Percentiles rank a stretch among this genome's conserved stretches.
These are phyloP conservation scores for Pisolithus albus DNA, from an alignment of 768 basidiomycete genomes.

Conservation along the genomic window DNA sequence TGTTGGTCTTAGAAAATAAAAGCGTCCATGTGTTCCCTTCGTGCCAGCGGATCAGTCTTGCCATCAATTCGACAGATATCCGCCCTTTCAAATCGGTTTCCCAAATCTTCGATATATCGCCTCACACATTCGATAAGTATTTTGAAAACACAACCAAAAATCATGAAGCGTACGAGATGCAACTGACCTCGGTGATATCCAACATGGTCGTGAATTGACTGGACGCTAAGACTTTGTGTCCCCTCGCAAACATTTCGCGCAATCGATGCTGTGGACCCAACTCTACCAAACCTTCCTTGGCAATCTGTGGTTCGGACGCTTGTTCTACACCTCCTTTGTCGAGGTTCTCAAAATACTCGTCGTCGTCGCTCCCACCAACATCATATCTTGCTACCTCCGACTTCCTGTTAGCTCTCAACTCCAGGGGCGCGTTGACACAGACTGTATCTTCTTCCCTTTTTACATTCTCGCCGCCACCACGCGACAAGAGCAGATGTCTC, in stretches of 20 bases:
- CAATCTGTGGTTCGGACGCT: slow-evolving; percentile 19
- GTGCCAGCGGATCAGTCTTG: slow-evolving; percentile 66
- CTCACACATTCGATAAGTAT: no score
- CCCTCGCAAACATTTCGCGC: slow-evolving; percentile 67
- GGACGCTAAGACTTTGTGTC: slow-evolving; percentile 82
- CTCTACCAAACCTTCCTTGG: slow-evolving; percentile 43
- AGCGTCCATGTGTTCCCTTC: slow-evolving; percentile 75
- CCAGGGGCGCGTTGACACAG: slow-evolving; percentile 27
- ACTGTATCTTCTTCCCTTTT: slow-evolving; percentile 18
- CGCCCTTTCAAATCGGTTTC: slow-evolving; percentile 77
- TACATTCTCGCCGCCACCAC: slow-evolving; percentile 21
- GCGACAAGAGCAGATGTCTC: slow-evolving; percentile 50
- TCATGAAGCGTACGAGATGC: no score
- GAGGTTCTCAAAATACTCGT: slow-evolving; percentile 57
- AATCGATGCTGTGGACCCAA: slow-evolving; percentile 52
- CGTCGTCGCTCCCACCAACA: slow-evolving; percentile 51
- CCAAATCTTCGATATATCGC: slow-evolving; percentile 44
- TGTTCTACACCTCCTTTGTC: slow-evolving; percentile 42
- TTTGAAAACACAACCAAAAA: no score
- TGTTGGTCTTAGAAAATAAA: slow-evolving; percentile 39
- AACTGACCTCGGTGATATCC: slow-evolving; percentile 80
- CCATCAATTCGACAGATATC: slow-evolving; percentile 92
- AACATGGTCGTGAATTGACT: slow-evolving; percentile 97
- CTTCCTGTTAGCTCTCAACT: slow-evolving; percentile 29
- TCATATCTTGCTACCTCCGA: slow-evolving; percentile 39